Base-by-base conservation (phyloP, 2,329 filamentous ascomycete species). In the Paracoccidioides lutzii region DNA sequence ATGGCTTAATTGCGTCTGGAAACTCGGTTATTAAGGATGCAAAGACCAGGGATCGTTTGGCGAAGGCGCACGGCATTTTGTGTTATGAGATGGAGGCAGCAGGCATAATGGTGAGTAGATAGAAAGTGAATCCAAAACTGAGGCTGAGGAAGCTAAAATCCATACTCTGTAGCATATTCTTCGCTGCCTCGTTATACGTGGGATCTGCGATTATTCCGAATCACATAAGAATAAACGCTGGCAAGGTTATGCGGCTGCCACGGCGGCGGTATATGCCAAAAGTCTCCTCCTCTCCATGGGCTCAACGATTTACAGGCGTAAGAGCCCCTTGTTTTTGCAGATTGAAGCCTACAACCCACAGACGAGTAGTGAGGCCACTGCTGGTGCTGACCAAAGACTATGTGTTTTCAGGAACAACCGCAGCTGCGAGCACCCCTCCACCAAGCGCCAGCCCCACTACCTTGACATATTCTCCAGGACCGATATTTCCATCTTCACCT, bases 21-120 rank as follows among this genome's bases (percentile, higher is more conserved):
- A 63, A 63, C 41, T 15, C 48, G 14, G 52, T 63, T 2, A 44
- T 64, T n/a, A 62, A 60, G 44, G 52, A 63, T 45, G 61, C 45
- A 1, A 22, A n/a, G 1, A 35, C 40, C 8, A n/a, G 60, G 30
- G 53, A 52, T 52, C 44, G 15, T 37, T 42, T 50, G 30, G 45
- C 45, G n/a, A 41, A 52, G 15, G 45, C 42, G 5, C 15, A 30
- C 1, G 30, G 37, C 32, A 15, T 51, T 22, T 30, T 42, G 32
- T 55, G 54, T 43, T 52, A 30, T 14, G 41, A 56, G 42, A 56
- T 53, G 54, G 49, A 56, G 30, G 54, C 49, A 14, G 54, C 54
- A 12, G 49, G 54, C 14, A 5, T 56, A 6, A 55, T 50, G 44
- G 32, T 22, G 9, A 40, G 12, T 38, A 48, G 8, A 41, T 6